These are phyloP conservation scores for Penicillium aurantiogriseum DNA, from an alignment of 2,329 filamentous ascomycete genomes.

Conservation along the genomic window DNA sequence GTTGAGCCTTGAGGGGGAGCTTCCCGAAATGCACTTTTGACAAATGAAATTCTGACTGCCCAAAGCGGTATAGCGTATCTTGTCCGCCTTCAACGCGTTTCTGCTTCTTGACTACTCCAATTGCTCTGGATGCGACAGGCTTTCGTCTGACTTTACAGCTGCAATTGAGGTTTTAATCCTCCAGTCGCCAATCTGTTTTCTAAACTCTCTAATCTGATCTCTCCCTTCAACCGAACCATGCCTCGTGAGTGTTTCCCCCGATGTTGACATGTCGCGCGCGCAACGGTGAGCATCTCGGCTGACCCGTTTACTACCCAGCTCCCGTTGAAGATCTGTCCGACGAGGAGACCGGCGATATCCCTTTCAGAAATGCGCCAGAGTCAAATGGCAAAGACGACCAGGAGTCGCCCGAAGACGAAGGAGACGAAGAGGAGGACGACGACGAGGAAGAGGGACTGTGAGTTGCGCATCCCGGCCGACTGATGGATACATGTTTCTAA, in stretches of 20 bases:
- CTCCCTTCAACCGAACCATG: conserved; percentile 31
- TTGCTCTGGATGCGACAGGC: conserved; percentile 1
- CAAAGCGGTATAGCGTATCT: conserved; percentile 35
- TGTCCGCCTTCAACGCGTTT: conserved; percentile 26
- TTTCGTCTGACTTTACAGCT: background rate
- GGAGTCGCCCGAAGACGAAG: conserved; percentile 9
- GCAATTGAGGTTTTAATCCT: conserved; percentile 9
- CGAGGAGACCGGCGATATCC: conserved; percentile 41
- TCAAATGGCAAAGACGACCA: conserved; percentile 19
- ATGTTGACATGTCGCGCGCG: conserved; percentile 12
- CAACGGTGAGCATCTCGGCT: conserved; percentile 11
- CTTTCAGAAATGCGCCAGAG: conserved; percentile 33
- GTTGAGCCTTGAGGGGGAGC: conserved; percentile 26
- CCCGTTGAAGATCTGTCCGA: conserved; percentile 37
- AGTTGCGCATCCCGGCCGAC: conserved; percentile 17
- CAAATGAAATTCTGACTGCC: conserved; percentile 43
- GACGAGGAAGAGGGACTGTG: conserved; percentile 36
- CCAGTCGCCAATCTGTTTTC: conserved; percentile 34
- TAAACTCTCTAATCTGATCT: conserved; percentile 23
- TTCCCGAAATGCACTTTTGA: conserved; percentile 36
- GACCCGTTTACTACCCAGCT: conserved; percentile 22
- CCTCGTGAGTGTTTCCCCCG: conserved; percentile 38
- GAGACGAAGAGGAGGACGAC: conserved; percentile 22
- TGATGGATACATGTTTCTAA: conserved; percentile 15
- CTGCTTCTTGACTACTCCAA: conserved; percentile 19